Conservation (phyloP, 2,329 filamentous ascomycete species). For the Magnaporthiopsis rhizophila region DNA sequence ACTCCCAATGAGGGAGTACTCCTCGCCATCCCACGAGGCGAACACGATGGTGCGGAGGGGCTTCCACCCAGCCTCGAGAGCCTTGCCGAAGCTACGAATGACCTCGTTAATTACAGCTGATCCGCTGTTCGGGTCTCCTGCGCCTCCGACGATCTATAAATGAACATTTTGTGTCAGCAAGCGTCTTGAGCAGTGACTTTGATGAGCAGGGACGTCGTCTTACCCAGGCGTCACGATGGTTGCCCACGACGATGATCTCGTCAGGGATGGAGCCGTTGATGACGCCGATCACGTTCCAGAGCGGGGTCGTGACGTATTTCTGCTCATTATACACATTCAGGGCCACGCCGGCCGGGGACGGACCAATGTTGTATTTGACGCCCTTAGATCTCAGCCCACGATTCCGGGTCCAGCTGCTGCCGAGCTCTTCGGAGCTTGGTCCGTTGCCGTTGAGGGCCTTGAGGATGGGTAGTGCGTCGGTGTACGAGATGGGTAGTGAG, state of each 20-base stretch:
- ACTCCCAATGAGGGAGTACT: slow-evolving; percentile 78
- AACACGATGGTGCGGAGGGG: slow-evolving; percentile 87
- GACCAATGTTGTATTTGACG: slow-evolving; percentile 78
- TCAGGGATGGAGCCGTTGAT: slow-evolving; percentile 82
- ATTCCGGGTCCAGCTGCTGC: slow-evolving; percentile 60
- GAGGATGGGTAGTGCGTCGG: slow-evolving; percentile 79
- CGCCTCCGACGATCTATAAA: slow-evolving; percentile 46
- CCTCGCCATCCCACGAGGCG: slow-evolving; percentile 74
- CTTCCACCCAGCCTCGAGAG: slow-evolving; percentile 66
- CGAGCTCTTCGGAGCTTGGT: slow-evolving; percentile 66
- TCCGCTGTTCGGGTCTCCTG: slow-evolving; percentile 73
- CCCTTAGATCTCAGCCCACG: slow-evolving; percentile 72
- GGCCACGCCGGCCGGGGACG: slow-evolving; percentile 59
- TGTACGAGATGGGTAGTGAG: slow-evolving; percentile 83
- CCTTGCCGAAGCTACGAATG: slow-evolving; percentile 63
- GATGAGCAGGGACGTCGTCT: slow-evolving; percentile 24
- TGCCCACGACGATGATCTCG: slow-evolving; percentile 82
- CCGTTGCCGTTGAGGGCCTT: slow-evolving; percentile 85
- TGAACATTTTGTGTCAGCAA: neutral
- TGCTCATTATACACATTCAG: slow-evolving; percentile 73
- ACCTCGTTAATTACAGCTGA: slow-evolving; percentile 75
- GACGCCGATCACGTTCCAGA: slow-evolving; percentile 88
- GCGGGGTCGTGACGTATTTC: slow-evolving; percentile 70
- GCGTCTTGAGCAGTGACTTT: neutral
- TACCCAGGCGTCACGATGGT: slow-evolving; percentile 77